phyloP scores from a whole-genome alignment of 2,329 filamentous ascomycete species.

The Torrubiella hemipterigena region DNA sequence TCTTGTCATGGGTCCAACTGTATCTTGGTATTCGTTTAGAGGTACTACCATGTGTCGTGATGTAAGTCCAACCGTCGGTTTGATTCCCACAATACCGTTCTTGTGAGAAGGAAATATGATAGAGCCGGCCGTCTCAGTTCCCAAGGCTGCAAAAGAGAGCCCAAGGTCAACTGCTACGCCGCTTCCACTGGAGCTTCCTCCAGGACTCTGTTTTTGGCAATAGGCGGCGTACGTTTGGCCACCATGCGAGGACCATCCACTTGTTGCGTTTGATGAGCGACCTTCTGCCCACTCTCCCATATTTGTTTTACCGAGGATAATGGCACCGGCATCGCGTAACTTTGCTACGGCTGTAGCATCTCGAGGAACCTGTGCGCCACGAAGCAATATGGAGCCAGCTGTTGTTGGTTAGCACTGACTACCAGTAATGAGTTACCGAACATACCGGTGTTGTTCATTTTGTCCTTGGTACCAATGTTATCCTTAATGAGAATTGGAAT shows the following conservation, averaged over 20 bases:
- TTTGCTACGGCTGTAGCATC: conserved; percentile 49
- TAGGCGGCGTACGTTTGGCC: conserved; percentile 53
- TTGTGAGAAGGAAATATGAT: conserved; percentile 41
- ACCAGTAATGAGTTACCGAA: no score
- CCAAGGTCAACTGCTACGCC: conserved; percentile 48
- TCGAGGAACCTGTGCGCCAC: conserved; percentile 41
- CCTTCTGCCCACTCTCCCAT: conserved; percentile 55
- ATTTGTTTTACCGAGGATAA: conserved; percentile 56
- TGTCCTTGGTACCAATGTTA: conserved; percentile 51
- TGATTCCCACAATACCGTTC: conserved; percentile 57
- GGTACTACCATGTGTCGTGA: conserved; percentile 53
- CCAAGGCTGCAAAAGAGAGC: conserved; percentile 32
- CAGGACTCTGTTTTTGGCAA: conserved; percentile 47
- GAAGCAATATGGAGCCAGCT: conserved; percentile 51
- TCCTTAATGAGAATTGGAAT: conserved; percentile 56
- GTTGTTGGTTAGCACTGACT: no score
- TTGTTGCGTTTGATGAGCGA: conserved; percentile 41
- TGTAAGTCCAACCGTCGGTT: conserved; percentile 55
- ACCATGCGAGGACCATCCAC: conserved; percentile 53
- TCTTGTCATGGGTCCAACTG: conserved; percentile 50
- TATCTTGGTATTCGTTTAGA: conserved; percentile 52
- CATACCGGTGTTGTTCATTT: conserved; percentile 51
- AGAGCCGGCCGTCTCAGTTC: conserved; percentile 48
- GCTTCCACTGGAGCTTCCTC: conserved; percentile 49
- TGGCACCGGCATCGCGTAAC: conserved; percentile 45